phyloP scores from a whole-genome alignment of 2,329 filamentous ascomycete genomes.

The Graphilbum ipis-grandicollis region DNA sequence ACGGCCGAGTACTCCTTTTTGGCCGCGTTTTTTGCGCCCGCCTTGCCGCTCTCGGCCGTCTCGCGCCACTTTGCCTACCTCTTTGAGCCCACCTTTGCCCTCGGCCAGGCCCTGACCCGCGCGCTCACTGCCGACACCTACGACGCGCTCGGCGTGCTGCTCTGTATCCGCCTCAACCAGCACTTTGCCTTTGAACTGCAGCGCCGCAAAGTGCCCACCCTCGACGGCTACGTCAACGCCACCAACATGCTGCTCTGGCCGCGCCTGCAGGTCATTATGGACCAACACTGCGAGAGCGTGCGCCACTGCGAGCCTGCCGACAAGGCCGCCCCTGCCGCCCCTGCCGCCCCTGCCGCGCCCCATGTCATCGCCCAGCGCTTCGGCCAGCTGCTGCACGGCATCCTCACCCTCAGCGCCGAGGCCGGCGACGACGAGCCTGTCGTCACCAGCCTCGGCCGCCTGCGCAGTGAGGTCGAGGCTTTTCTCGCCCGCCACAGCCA shows the following conservation, averaged over 20 bases:
- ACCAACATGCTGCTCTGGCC: constrained; percentile 96
- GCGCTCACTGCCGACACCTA: constrained; percentile 58
- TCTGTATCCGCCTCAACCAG: constrained; percentile 89
- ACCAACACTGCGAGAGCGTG: constrained; percentile 78
- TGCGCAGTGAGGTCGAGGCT: constrained; percentile 67
- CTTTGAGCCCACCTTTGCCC: constrained; percentile 75
- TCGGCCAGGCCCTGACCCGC: constrained; percentile 64
- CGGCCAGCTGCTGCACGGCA: constrained; percentile 75
- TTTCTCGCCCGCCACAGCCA: constrained; percentile 68
- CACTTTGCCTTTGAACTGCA: constrained; percentile 90
- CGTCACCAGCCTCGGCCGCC: constrained; percentile 56
- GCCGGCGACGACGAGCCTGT: constrained; percentile 91
- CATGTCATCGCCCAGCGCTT: constrained; percentile 92
- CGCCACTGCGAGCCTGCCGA: constrained; percentile 28
- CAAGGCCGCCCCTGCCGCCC: constrained; percentile 15
- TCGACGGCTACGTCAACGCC: constrained; percentile 83
- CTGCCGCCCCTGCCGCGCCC: constrained; percentile 60
- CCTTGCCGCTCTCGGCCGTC: constrained; percentile 57
- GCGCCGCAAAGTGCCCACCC: constrained; percentile 71
- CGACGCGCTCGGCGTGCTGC: constrained; percentile 70
- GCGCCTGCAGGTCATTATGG: constrained; percentile 84
- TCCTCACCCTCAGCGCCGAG: constrained; percentile 70
- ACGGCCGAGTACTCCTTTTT: constrained; percentile 92
- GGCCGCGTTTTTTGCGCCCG: constrained; percentile 71
- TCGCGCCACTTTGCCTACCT: constrained; percentile 74